phyloP scores from a whole-genome alignment of 1,284 basidiomycete genomes.

The Boletus semigastroideus region DNA sequence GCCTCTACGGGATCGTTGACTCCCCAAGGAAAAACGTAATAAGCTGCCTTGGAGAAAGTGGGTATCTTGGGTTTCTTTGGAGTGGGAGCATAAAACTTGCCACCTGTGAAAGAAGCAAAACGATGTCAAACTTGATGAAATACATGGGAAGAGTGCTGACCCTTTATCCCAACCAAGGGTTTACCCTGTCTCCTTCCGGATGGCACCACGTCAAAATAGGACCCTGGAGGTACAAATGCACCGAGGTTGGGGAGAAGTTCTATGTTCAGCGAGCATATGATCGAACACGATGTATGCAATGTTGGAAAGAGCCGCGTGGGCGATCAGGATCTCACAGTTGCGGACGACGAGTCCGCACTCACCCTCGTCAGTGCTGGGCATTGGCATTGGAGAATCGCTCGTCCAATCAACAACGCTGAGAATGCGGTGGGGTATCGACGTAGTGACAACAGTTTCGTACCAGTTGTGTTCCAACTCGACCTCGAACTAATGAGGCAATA shows the following conservation, averaged over 20 bases:
- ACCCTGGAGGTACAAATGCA: conserved; percentile 24
- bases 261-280: conserved; percentile 5
- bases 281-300: neutral
- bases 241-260: conserved; percentile 26
- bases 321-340: conserved; percentile 1
- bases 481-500: conserved; percentile 51
- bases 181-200: conserved; percentile 21
- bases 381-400: conserved; percentile 58
- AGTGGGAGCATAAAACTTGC: conserved; percentile 16
- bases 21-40: conserved; percentile 75
- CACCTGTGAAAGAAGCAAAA: conserved; percentile 1
- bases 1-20: conserved; percentile 71
- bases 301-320: conserved; percentile 14
- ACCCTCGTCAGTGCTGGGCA: conserved; percentile 17
- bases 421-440: conserved; percentile 63
- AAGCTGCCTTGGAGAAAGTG: conserved; percentile 43
- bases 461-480: conserved; percentile 88
- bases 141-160: neutral
- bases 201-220: conserved; percentile 18
- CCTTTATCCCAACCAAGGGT: conserved; percentile 10
- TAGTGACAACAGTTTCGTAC: conserved; percentile 76
- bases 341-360: conserved; percentile 11
- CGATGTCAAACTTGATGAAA: neutral
- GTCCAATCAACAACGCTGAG: conserved; percentile 84
- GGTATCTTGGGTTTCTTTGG: conserved; percentile 31